phyloP scores from a whole-genome alignment of 2,329 filamentous ascomycete species.

The Ustulina deusta region DNA sequence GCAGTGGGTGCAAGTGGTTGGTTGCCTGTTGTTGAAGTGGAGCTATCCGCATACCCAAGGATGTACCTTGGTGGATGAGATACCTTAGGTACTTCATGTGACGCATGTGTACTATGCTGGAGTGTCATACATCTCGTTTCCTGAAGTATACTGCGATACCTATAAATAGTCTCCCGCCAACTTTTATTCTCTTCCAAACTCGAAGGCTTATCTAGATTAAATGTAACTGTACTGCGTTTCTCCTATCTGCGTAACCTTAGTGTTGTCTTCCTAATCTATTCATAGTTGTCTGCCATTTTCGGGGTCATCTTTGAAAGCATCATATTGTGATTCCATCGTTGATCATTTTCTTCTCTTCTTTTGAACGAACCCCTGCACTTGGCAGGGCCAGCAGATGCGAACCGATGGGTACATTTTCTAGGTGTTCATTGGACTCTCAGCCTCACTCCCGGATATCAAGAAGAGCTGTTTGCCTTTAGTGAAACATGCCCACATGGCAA shows the following conservation, averaged over 20 bases:
- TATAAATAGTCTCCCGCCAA: not conserved
- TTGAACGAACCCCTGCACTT: too few relatives aligned
- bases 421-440: constrained; percentile 69
- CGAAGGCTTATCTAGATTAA: not conserved
- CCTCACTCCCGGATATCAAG: constrained; percentile 65
- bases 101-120: constrained; percentile 61
- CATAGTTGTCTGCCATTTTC: not conserved
- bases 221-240: not conserved
- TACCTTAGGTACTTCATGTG: constrained; percentile 72
- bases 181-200: not conserved
- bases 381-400: constrained; percentile 71
- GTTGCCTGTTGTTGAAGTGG: constrained; percentile 66
- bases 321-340: not conserved
- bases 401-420: constrained; percentile 46
- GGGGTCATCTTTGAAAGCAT: not conserved
- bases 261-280: not conserved
- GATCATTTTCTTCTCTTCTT: not conserved
- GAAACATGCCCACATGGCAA: constrained; percentile 2
- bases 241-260: not conserved
- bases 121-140: too few relatives aligned
- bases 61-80: not conserved
- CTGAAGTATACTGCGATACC: not conserved
- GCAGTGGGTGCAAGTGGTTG: not conserved
- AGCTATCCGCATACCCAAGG: constrained; percentile 57
- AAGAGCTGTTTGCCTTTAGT: constrained; percentile 58